Conservation (phyloP, 192 early-diverging fungal genomes). For the Phlyctochytrium planicorne region DNA sequence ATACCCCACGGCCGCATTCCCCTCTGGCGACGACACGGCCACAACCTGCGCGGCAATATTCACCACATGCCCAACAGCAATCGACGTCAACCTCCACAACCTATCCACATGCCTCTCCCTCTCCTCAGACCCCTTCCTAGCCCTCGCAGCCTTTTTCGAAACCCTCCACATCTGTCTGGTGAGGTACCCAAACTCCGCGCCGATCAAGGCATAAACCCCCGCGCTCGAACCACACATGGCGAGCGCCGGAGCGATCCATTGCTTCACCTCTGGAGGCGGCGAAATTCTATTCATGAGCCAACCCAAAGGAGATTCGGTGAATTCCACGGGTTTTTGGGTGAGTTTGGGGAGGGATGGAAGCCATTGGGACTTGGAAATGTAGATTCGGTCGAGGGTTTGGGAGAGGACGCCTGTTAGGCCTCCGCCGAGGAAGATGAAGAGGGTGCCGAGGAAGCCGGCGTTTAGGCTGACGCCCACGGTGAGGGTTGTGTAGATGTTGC, state of each 20-base stretch:
- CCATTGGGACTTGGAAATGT: not conserved
- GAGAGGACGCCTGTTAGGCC: conserved; percentile 20
- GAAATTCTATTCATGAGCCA: conserved; percentile 6
- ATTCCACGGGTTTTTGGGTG: conserved; percentile 1
- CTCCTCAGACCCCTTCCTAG: conserved; percentile 1
- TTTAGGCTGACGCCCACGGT: conserved; percentile 3
- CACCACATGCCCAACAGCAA: conserved; percentile 20
- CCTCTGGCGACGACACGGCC: conserved; percentile 1
- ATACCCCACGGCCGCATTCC: conserved; percentile 13
- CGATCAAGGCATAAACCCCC: conserved; percentile 30
- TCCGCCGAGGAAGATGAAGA: conserved; percentile 24
- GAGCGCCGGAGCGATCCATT: no score
- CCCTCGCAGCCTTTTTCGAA: conserved; percentile 5
- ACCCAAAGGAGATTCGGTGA: not conserved
- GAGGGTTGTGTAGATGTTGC: conserved; percentile 27
- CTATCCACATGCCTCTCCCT: not conserved
- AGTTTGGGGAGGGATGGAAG: not conserved
- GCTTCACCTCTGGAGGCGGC: no score
- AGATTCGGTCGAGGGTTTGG: conserved; percentile 9
- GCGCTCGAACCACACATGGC: conserved; percentile 16
- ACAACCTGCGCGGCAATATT: conserved; percentile 20
- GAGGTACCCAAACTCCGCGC: conserved; percentile 22
- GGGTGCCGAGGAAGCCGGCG: conserved; percentile 5
- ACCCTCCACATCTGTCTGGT: conserved; percentile 5
- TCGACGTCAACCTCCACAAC: conserved; percentile 12